Evolutionary conservation across 2,329 filamentous ascomycete species (phyloP), one percentile per base, ranked within the genome.

Genomic region (Colletotrichum sp.): DNA sequence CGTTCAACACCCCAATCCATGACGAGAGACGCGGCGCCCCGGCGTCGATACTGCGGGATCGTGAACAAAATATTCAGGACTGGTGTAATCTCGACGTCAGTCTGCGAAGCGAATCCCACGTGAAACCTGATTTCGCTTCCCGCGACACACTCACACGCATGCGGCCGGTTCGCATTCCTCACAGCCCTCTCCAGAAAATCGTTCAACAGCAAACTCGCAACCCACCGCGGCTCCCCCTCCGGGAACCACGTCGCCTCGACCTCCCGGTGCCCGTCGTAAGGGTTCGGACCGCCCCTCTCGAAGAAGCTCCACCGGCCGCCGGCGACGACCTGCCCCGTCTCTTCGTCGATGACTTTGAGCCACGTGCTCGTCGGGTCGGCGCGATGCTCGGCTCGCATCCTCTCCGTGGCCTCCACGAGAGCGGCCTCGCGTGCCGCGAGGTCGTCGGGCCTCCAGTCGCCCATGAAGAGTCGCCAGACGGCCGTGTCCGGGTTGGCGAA

Each of bases 41-140:
- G 81, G 55, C 80, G 80, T 39, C 85, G 83, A 63, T 84, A 83
- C 8, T 81, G 79, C 3, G 84, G 80, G 44, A 84, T 79, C 4
- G 85, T 86, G 52, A 85, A 83, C 36, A 86, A 79, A 2, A 84
- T 79, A 55, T 85, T 85, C 2, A 86, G 76, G 64, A 84, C 84
- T 85, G 8, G 24, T 12, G 24, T 10, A 30, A 16, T 5, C 55
- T 10, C 65, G 7, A 52, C 44, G 44, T 52, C n/a, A 52, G 44
- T 5, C 10, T 34, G 12, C 52, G 18, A 67, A 28, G 15, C 55
- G 18, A n/a, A 8, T 2, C 55, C 15, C 24, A 18, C 7, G 26
- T 24, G 55, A 28, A 59, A 59, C 26, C 16, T 18, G 7, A 28
- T 3, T 15, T 18, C 55, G 5, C 13, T 59, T 59, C 1, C 55